Conservation (phyloP, 768 basidiomycete species). For the Pisolithus marmoratus region DNA sequence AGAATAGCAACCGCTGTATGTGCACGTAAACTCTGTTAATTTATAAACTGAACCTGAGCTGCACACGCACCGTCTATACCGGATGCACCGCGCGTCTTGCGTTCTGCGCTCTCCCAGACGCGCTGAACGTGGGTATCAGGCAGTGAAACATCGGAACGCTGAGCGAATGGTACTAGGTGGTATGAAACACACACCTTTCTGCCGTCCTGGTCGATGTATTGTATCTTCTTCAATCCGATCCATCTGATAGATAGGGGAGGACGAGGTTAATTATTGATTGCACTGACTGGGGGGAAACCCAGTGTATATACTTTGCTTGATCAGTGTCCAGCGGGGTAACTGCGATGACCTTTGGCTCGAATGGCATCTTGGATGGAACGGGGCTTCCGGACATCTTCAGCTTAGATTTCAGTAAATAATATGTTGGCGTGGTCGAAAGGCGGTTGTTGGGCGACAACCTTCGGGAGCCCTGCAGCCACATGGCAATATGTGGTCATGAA, state of each 20-base stretch:
- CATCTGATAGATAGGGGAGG: conserved; percentile 45
- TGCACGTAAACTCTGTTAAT: not conserved
- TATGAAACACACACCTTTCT: conserved; percentile 44
- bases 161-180: not conserved
- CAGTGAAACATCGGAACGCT: not conserved
- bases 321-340: conserved; percentile 43
- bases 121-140: conserved; percentile 40
- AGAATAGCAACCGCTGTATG: conserved; percentile 76
- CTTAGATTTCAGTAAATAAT: too few relatives aligned
- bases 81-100: conserved; percentile 69
- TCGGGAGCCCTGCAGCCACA: too few relatives aligned
- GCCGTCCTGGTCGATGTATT: conserved; percentile 74
- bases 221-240: conserved; percentile 78
- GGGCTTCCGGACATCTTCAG: conserved; percentile 25
- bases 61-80: conserved; percentile 68
- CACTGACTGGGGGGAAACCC: not conserved
- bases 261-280: not conserved
- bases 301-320: conserved; percentile 53
- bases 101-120: conserved; percentile 85
- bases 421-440: too few relatives aligned
- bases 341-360: conserved; percentile 40
- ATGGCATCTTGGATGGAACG: not conserved
- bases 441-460: too few relatives aligned
- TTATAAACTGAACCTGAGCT: not conserved
- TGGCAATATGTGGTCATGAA: too few relatives aligned